Evolutionary conservation across 805 yeast species (phyloP), one percentile per base, ranked within the genome.

Genomic region (Teunomyces stri): DNA sequence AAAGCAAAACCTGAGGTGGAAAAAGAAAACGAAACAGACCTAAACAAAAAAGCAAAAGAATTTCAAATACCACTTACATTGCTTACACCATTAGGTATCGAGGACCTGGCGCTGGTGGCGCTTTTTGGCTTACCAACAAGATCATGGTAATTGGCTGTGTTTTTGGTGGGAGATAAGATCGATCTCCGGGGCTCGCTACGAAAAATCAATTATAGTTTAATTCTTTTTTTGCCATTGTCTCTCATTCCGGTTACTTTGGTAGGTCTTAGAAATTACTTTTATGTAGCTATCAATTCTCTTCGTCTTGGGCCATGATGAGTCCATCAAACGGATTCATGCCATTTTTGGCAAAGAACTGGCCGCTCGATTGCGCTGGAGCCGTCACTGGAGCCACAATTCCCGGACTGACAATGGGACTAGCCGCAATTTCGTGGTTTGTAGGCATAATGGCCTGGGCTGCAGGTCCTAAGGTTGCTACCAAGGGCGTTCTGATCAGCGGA

Each of bases 251-350:
- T 22, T 5, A 3, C 6, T 22, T 5, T 22, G 7, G 27, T 16
- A 16, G 5, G 22, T 25, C 11, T 25, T 25, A 9, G 7, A 25
- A 25, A 25, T 25, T 31, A 31, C 9, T 15, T 31, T 5, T 13
- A 31, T n/a, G 18, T 31, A 31, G 16, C 38, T 22, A 37, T 25
- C 27, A 25, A 21, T 22, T 37, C 18, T 37, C 40, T 37, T 37
- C 40, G 28, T 37, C 40, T 4, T 27, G 58, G 6, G 68, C 68
- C 56, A 67, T 52, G 16, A 68, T 67, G 20, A 67, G 53, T n/a
- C 71, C 71, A 48, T 68, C 73, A 50, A 67, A 68, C 6, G 73
- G 73, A 51, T 68, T 68, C 53, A 65, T 55, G 3, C 72, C 73
- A 44, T 64, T 63, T 47, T 57, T 66, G 12, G 69, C 70, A 49